A percentile compares a stretch with the other conserved stretches of the same genome.
Evolutionary conservation across 495 filamentous ascomycete genomes (phyloP).

Genomic region (Aspergillus diversus): DNA sequence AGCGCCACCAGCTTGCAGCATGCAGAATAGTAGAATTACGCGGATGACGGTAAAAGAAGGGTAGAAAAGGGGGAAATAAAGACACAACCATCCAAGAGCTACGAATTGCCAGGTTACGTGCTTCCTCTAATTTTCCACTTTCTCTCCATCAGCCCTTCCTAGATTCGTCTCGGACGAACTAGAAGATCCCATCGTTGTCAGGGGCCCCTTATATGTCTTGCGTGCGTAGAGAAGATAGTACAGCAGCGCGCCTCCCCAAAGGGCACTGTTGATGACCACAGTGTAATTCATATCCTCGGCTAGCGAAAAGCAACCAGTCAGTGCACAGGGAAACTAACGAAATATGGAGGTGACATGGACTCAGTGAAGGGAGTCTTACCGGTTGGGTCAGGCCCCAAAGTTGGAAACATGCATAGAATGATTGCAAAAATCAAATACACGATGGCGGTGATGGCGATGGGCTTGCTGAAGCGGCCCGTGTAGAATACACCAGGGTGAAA

Average conservation of each 20-base stretch:
- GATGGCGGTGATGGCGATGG: conserved; percentile 58
- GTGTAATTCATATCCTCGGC: conserved; percentile 67
- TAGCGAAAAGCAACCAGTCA: conserved; percentile 21
- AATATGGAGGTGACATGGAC: conserved; percentile 2
- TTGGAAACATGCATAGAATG: conserved; percentile 62
- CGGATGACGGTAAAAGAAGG: too few species aligned
- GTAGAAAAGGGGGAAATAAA: too few species aligned
- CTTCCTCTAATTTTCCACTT: background rate
- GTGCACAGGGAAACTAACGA: background rate
- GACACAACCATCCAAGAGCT: too few species aligned
- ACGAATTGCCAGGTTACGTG: too few species aligned
- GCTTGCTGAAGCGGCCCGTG: conserved; percentile 56
- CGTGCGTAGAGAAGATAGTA: conserved; percentile 68
- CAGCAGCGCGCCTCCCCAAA: conserved; percentile 62
- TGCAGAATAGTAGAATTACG: too few species aligned
- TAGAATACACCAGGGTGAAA: conserved; percentile 69
- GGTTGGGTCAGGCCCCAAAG: conserved; percentile 57
- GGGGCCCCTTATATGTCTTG: conserved; percentile 75
- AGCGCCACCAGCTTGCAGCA: too few species aligned
- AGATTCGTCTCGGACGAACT: conserved; percentile 20
- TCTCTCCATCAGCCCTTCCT: background rate
- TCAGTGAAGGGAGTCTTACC: conserved; percentile 32
- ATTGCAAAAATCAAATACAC: conserved; percentile 60
- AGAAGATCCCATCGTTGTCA: conserved; percentile 57
- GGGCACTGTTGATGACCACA: conserved; percentile 62